phyloP scores from a whole-genome alignment of 2,329 filamentous ascomycete species.

The Paradendryphiella salina region DNA sequence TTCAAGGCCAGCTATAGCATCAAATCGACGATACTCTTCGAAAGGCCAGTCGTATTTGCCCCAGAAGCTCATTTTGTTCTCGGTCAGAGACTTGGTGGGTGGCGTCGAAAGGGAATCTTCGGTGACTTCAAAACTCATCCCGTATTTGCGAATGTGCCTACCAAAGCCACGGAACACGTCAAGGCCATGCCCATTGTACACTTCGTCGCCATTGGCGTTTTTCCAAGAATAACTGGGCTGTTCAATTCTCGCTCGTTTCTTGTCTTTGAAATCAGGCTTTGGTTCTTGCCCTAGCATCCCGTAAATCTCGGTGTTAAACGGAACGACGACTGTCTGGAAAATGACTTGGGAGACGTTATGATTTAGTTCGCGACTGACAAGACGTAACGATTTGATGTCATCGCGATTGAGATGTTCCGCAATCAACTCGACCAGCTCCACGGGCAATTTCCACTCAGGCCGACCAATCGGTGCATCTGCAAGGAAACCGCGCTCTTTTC shows the following conservation, averaged over 20 bases:
- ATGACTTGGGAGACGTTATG: constrained; percentile 60
- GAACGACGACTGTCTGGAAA: constrained; percentile 66
- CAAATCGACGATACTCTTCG: constrained; percentile 62
- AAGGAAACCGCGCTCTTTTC: background rate
- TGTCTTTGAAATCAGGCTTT: constrained; percentile 43
- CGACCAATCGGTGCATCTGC: constrained; percentile 33
- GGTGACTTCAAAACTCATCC: constrained; percentile 69
- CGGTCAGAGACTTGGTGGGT: constrained; percentile 60
- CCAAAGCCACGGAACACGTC: constrained; percentile 65
- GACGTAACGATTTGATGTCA: constrained; percentile 63
- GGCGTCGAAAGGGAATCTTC: constrained; percentile 56
- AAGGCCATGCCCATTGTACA: constrained; percentile 62
- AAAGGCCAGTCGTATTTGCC: constrained; percentile 68
- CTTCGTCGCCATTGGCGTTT: constrained; percentile 49
- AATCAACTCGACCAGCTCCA: constrained; percentile 66
- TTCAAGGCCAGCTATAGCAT: constrained; percentile 63
- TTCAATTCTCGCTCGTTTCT: constrained; percentile 37
- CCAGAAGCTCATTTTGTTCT: constrained; percentile 63
- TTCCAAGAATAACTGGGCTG: constrained; percentile 46
- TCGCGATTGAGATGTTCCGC: constrained; percentile 59
- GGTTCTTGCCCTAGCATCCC: constrained; percentile 53
- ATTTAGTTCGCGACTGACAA: constrained; percentile 65
- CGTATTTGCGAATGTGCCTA: constrained; percentile 63
- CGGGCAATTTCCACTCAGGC: constrained; percentile 54
- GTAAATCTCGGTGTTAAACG: constrained; percentile 67